Conservation (phyloP, 164 flowering plant species). For the Platanus orientalis region DNA sequence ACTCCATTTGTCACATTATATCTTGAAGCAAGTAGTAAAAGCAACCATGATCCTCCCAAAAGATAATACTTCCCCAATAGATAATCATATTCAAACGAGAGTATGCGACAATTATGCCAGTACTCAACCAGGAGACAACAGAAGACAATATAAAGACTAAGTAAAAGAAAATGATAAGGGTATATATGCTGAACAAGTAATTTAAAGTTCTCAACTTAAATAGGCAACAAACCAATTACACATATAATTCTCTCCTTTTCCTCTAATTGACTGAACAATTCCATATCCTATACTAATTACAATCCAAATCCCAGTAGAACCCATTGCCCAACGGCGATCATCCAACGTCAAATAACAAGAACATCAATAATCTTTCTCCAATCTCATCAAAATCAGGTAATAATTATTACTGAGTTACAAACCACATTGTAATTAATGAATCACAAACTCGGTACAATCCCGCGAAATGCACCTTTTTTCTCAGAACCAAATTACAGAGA, state of each 20-base stretch:
- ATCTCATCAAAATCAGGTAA: too few relatives aligned
- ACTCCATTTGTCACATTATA: too few relatives aligned
- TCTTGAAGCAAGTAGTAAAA: too few relatives aligned
- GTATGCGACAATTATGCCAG: neutral
- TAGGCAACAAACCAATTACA: too few relatives aligned
- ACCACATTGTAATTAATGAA: neutral
- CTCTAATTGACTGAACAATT: too few relatives aligned
- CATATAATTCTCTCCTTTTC: neutral
- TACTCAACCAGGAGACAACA: neutral
- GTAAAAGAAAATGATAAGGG: too few relatives aligned
- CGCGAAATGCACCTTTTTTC: neutral
- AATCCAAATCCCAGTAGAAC: neutral
- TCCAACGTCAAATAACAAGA: neutral
- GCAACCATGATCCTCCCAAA: too few relatives aligned
- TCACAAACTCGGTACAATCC: neutral
- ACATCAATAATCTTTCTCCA: neutral
- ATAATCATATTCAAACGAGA: neutral
- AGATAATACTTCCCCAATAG: neutral
- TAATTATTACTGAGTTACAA: too few relatives aligned
- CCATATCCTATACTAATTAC: neutral
- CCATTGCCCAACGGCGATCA: neutral
- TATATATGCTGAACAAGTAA: too few relatives aligned
- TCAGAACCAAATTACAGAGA: neutral
- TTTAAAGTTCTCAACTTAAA: too few relatives aligned
- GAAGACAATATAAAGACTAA: neutral